Evolutionary conservation across 148 eudicot genomes (phyloP).

Genomic region (Heliamphora exappendiculata): DNA sequence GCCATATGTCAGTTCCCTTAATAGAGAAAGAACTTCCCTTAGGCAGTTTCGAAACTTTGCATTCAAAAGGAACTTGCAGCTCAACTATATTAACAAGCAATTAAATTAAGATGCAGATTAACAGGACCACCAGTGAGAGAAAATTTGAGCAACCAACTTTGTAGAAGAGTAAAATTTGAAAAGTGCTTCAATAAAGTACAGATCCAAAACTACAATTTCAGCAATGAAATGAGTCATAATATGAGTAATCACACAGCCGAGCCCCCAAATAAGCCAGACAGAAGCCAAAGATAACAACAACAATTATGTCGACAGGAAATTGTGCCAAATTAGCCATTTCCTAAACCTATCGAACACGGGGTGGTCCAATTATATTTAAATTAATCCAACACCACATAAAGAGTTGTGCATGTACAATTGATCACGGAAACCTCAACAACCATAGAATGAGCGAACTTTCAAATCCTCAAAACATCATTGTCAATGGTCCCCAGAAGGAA

Average conservation of each 20-base stretch:
- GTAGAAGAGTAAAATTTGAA: background rate
- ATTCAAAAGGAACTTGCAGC: background rate
- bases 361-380: too few relatives aligned
- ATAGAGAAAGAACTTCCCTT: background rate
- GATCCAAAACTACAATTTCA: background rate
- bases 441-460: background rate
- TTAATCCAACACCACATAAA: background rate
- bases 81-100: background rate
- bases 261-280: background rate
- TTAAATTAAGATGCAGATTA: background rate
- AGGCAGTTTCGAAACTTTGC: background rate
- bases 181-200: background rate
- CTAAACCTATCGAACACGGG: too few relatives aligned
- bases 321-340: background rate
- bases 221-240: background rate
- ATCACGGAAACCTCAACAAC: background rate
- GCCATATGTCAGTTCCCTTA: background rate
- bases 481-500: background rate
- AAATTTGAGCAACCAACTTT: slow-evolving; percentile 4
- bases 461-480: background rate
- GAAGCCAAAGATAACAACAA: background rate
- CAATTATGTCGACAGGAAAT: background rate
- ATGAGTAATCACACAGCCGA: background rate
- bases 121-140: background rate
- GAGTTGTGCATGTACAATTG: background rate